These are phyloP conservation scores for Cymbopogon flexuosus DNA, from an alignment of 202 grass and related monocot species.

Conservation along the genomic window DNA sequence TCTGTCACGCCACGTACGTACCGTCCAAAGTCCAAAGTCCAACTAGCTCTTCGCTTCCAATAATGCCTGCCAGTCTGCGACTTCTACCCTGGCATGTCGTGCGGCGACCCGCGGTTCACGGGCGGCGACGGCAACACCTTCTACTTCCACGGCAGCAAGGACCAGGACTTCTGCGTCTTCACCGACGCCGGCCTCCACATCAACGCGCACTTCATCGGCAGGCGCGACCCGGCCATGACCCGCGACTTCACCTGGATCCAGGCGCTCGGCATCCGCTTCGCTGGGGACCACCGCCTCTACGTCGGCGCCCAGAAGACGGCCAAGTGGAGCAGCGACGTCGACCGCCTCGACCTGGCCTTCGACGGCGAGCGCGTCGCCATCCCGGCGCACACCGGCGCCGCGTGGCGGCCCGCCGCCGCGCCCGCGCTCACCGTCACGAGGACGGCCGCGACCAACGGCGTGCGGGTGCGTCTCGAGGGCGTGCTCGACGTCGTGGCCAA, in stretches of 20 bases:
- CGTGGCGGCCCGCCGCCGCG: no score
- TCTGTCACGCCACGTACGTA: no score
- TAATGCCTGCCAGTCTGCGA: not conserved
- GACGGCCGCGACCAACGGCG: no score
- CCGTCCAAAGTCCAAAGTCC: no score
- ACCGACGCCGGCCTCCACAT: slow-evolving; percentile 62
- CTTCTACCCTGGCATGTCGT: not conserved
- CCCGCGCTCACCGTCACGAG: no score
- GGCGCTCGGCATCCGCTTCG: slow-evolving; percentile 58
- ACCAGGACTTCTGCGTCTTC: slow-evolving; percentile 51
- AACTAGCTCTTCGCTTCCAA: no score
- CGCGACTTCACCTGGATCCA: slow-evolving; percentile 93
- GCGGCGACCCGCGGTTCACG: not conserved
- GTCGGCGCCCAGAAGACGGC: slow-evolving; percentile 31
- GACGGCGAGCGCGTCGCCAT: slow-evolving; percentile 19
- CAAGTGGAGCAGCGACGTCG: slow-evolving; percentile 16
- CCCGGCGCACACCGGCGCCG: not conserved
- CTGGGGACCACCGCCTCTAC: slow-evolving; percentile 57
- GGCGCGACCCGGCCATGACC: slow-evolving; percentile 43
- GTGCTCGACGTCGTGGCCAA: no score
- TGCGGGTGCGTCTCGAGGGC: no score
- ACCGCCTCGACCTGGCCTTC: slow-evolving; percentile 24
- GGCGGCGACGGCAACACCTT: slow-evolving; percentile 32
- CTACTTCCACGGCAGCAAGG: slow-evolving; percentile 86
- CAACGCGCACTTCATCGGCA: slow-evolving; percentile 86